Base-by-base conservation (phyloP, 1,139 yeast species). In the Blastobotrys serpentis region DNA sequence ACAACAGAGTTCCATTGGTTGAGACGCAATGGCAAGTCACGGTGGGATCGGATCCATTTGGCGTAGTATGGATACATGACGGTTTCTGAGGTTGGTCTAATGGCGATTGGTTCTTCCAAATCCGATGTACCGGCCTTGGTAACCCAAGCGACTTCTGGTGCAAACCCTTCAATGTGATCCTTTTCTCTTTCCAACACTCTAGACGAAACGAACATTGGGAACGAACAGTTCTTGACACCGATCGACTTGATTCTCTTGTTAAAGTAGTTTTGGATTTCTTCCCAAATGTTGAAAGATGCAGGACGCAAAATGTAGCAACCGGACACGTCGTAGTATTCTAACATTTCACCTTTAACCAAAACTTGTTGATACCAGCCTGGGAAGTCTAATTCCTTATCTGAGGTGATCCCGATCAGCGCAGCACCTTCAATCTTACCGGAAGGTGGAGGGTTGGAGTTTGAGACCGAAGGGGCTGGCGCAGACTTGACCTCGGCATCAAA, bases 121-220 rank as follows among this genome's bases (percentile, higher is more conserved):
- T 92, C 98, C 25, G 96, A 86, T 45, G 74, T 71, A 63, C 99
- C 99, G 45, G 99, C 99, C 64, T 77, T 81, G 52, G 99, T 94
- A 58, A 94, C 98, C 99, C 99, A 94, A 19, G 99, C 99, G 50
- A 94, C 99, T 73, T 94, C 99, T 25, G 99, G 98, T 44, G 99
- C 98, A 69, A 94, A 94, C 34, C 99, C 99, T 72, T 94, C 98
- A 63, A 94, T 84, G 68, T 94, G 99, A 68, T 94, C 99, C 74
- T 94, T 94, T 75, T 94, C 99, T 74, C 85, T 88, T 72, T 92
- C 98, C 63, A 94, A 77, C 29, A 92, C 98, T 60, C 82, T 79
- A 47, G 88, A 77, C 8, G 98, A 89, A 43, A 94, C 98, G 66
- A 94, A 94, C 96, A 94, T 87, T 58, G 99, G 99, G 85, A 94